Conservation (phyloP, 2,329 filamentous ascomycete species). For the Colletotrichum sp. region DNA sequence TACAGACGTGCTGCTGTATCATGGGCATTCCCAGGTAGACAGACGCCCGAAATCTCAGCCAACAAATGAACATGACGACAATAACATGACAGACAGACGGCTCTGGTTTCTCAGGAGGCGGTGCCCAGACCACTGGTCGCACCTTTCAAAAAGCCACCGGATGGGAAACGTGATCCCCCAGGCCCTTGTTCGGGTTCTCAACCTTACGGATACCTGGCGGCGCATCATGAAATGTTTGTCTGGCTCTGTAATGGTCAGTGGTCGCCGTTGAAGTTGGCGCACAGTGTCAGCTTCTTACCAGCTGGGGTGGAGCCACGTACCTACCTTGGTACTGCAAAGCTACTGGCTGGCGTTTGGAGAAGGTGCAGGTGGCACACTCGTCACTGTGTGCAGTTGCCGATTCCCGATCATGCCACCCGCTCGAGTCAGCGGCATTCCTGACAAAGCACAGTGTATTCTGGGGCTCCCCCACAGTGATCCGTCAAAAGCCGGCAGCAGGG, state of each 20-base stretch:
- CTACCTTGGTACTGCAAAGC: too few species aligned
- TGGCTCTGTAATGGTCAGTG: background rate
- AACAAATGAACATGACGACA: background rate
- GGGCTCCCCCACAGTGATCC: background rate
- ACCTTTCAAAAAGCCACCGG: background rate
- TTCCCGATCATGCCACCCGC: background rate
- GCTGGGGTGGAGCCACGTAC: background rate
- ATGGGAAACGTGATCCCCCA: background rate
- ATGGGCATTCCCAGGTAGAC: background rate
- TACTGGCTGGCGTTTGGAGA: background rate
- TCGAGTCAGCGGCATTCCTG: background rate
- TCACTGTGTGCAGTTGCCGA: background rate
- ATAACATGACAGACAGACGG: background rate
- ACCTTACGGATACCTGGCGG: background rate
- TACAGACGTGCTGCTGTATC: background rate
- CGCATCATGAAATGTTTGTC: background rate
- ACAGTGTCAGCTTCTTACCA: background rate
- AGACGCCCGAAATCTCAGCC: background rate
- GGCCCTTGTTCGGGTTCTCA: background rate
- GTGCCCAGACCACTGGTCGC: background rate
- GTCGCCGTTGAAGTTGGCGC: background rate
- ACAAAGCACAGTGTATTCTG: slow-evolving; percentile 4
- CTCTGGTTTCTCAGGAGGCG: background rate
- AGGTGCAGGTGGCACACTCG: background rate
- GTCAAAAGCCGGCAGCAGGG: background rate